Conservation (phyloP, 768 basidiomycete species). For the Gymnopilus dilepis region DNA sequence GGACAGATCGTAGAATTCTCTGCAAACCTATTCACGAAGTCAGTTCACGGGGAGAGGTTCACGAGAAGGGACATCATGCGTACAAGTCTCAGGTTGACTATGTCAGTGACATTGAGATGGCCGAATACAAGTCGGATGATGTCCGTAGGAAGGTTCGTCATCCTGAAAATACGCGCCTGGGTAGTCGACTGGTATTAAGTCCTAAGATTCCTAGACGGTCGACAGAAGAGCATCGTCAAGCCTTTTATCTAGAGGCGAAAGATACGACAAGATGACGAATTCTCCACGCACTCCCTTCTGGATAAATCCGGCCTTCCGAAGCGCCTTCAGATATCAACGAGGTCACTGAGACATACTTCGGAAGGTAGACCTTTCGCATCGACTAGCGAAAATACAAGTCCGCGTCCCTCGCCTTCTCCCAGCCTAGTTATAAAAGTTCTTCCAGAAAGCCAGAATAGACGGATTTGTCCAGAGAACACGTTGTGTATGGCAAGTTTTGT, state of each 20-base stretch:
- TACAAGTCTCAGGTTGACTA: slow-evolving; percentile 55
- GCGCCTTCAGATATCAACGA: neutral
- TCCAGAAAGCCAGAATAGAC: slow-evolving; percentile 7
- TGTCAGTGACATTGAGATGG: slow-evolving; percentile 44
- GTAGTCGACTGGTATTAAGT: neutral
- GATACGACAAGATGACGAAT: slow-evolving; percentile 4
- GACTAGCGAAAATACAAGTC: slow-evolving; percentile 15
- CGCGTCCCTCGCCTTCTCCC: slow-evolving; percentile 32
- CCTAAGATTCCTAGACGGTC: neutral
- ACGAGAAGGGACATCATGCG: slow-evolving; percentile 11
- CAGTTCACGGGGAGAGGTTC: neutral
- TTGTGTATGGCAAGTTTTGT: slow-evolving; percentile 6
- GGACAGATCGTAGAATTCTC: slow-evolving; percentile 44
- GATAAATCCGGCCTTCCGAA: neutral
- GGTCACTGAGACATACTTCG: slow-evolving; percentile 11
- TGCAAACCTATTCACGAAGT: slow-evolving; percentile 47
- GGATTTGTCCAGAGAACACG: slow-evolving; percentile 10
- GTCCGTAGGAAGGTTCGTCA: slow-evolving; percentile 44
- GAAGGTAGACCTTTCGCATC: slow-evolving; percentile 10
- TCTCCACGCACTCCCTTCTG: slow-evolving; percentile 1
- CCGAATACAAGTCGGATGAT: slow-evolving; percentile 49
- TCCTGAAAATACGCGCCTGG: neutral
- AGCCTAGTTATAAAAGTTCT: slow-evolving; percentile 14
- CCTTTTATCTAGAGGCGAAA: neutral
- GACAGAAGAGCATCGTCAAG: neutral